Conservation (phyloP, 306 rosid species). For the Cucumis hystrix region DNA sequence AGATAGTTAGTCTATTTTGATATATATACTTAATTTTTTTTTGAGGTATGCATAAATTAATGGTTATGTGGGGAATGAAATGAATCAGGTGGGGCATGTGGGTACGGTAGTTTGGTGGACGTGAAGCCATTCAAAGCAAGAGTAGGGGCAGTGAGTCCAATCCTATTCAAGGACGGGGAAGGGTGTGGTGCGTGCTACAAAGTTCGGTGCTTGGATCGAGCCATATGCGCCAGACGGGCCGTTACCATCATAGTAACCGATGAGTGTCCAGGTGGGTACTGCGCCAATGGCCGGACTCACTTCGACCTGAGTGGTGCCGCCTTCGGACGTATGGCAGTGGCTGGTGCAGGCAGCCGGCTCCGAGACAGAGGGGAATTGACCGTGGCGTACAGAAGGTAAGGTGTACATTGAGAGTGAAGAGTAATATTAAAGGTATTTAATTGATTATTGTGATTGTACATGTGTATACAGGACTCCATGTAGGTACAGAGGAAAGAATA, state of each 20-base stretch:
- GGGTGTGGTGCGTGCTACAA: conserved; percentile 90
- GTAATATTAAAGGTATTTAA: too few relatives aligned
- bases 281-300: conserved; percentile 47
- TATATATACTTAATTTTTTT: too few relatives aligned
- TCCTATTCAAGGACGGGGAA: conserved; percentile 54
- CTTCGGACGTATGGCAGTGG: conserved; percentile 67
- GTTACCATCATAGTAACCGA: conserved; percentile 75
- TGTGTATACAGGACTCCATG: conserved; percentile 39
- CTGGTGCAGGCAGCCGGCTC: conserved; percentile 47
- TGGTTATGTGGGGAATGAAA: too few relatives aligned
- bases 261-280: conserved; percentile 68
- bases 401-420: too few relatives aligned
- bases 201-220: conserved; percentile 55
- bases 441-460: too few relatives aligned
- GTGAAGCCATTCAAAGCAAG: conserved; percentile 69
- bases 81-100: conserved; percentile 76
- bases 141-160: conserved; percentile 77
- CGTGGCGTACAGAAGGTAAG: conserved; percentile 42
- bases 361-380: conserved; percentile 60
- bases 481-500: conserved; percentile 44
- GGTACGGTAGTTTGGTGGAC: conserved; percentile 69
- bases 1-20: too few relatives aligned
- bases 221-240: conserved; percentile 58
- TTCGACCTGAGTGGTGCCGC: conserved; percentile 92
- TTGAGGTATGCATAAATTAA: too few relatives aligned